Evolutionary conservation across 2,329 filamentous ascomycete species (phyloP), one percentile per base, ranked within the genome.

Genomic region (Apiospora marii): DNA sequence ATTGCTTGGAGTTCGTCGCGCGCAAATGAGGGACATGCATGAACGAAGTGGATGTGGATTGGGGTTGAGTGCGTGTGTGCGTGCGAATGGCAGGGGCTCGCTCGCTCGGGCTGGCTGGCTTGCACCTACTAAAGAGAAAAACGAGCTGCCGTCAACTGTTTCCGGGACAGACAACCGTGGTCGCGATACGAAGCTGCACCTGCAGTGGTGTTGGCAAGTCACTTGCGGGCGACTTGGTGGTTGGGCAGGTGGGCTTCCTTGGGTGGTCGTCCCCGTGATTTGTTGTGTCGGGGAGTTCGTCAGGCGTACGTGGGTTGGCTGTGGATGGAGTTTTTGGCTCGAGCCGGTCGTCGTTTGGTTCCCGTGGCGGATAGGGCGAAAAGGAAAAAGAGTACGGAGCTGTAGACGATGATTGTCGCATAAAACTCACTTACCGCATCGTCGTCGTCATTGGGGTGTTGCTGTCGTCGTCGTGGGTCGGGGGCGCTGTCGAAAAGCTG

Each of bases 401-500:
- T 2, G 19, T 22, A 22, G 13, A 64, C 30, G 34, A 41, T 24
- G 30, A n/a, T 64, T 41, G 58, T 64, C 58, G 58, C 58, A 41
- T 64, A 64, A 64, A 64, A 22, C 19, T 13, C 34, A 68, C 67
- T 68, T 68, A 68, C 67, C 67, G 43, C n/a, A 48, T 68, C 41
- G 24, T 48, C 27, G 37, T 44, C 67, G 19, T 12, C n/a, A 34
- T 22, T 16, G 30, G 58, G 53, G 4, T 37, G 30, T 34, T 61
- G 53, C n/a, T 64, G 67, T 68, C 41, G 67, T 68, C 67, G 67
- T 68, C 67, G 67, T 46, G 27, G 67, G 67, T 68, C 67, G 67
- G 67, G 22, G 67, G 67, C 67, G 67, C 67, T 68, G 67, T 68
- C 67, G 67, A 68, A 30, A 68, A 68, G 67, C 67, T 68, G 67